Base-by-base conservation (phyloP, 495 filamentous ascomycete species). In the Lepraria neglecta region DNA sequence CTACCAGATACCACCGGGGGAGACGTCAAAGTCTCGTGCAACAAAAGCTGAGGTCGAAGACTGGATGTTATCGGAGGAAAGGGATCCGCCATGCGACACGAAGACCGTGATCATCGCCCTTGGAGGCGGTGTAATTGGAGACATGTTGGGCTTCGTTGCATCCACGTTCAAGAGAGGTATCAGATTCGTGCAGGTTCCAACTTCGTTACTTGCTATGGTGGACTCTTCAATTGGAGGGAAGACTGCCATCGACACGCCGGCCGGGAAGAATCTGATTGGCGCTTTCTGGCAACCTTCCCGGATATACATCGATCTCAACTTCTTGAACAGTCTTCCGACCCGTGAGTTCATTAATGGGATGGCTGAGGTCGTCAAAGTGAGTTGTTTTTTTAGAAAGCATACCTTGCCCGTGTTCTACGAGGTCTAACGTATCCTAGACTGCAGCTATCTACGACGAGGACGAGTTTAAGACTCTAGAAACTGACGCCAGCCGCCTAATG, bases 111-210 rank as follows among this genome's bases (percentile, higher is more conserved):
- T 98, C 56, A 89, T 98, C 72, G 94, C 94, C 19, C 79, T 98
- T 15, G 94, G 94, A n/a, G 94, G 94, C 62, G 94, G 94, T 55
- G 95, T 98, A 28, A 96, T 98, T 76, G 94, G 94, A 24, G 94
- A 98, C 71, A 86, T 97, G 85, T 91, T 96, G 61, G 94, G 94
- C 56, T 98, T 95, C 73, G 88, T 97, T 27, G 94, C 94, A 27
- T 88, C 94, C 45, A 98, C 94, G 55, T 98, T 97, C 77, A 98
- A 97, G 92, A 84, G 94, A 61, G 95, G 95, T 50, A 88, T 98
- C 52, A 88, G 88, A 66, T 95, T 94, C 74, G 90, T 96, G 40
- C 95, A 98, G 76, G 91, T 97, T 56, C 94, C 94, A 3, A 97
- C 94, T 45, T 95, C 92, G 0, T 79, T 98, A 43, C 82, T 98